Base-by-base conservation (phyloP, 2,329 filamentous ascomycete species). In the Cytospora mali region DNA sequence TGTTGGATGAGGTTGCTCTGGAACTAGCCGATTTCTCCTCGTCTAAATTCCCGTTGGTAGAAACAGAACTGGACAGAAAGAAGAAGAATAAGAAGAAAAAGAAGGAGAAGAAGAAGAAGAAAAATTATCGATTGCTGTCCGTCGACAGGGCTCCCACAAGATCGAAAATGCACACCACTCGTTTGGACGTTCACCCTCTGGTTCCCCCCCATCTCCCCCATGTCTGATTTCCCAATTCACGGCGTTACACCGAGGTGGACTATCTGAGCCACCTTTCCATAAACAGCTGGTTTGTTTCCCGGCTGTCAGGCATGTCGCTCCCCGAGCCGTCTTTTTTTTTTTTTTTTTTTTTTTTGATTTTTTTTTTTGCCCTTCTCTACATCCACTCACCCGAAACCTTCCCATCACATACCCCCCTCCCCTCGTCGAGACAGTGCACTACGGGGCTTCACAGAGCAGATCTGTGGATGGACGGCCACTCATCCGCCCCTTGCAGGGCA, bases 401-500 rank as follows among this genome's bases (percentile, higher is more conserved):
- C n/a, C n/a, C n/a, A n/a, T 33, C 31, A 11, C 6, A 11, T 13
- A 11, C 11, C 14, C 6, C 10, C 31, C 10, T 33, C 31, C 10
- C 31, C 10, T 33, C 14, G 5, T 33, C 10, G n/a, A n/a, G n/a
- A n/a, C n/a, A n/a, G n/a, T n/a, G n/a, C n/a, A n/a, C n/a, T n/a
- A n/a, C n/a, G n/a, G n/a, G n/a, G n/a, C n/a, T n/a, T n/a, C n/a
- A n/a, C n/a, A n/a, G n/a, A n/a, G n/a, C n/a, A n/a, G n/a, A n/a
- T n/a, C n/a, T 33, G 9, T 33, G 31, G 3, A 2, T 9, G 31
- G 9, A 33, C 31, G 31, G 31, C 31, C 29, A 9, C 31, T 13
- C 48, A 58, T 31, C 31, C 29, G 21, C 31, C 54, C 58, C 58
- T 55, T 62, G n/a, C n/a, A n/a, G n/a, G n/a, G 58, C 62, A 62